Evolutionary conservation across 2,329 filamentous ascomycete genomes (phyloP).

Genomic region (Pyricularia pennisetigena): DNA sequence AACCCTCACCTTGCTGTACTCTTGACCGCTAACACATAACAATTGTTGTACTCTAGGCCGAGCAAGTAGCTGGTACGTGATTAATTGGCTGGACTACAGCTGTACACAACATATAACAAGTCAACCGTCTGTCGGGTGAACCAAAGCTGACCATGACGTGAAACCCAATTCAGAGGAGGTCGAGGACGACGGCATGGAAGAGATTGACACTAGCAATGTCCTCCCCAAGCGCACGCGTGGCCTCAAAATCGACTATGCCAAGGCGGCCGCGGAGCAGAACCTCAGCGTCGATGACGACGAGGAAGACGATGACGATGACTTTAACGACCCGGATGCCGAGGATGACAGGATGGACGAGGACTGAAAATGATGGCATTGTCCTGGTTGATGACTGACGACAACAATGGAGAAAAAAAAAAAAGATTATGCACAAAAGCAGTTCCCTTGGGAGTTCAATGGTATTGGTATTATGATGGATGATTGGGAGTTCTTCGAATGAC

Average conservation of each 20-base stretch:
- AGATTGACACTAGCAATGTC: conserved; percentile 87
- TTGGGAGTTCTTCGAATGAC: not conserved
- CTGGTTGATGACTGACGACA: not conserved
- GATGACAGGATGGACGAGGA: conserved; percentile 62
- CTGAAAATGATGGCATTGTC: conserved; percentile 12
- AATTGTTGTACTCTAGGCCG: not conserved
- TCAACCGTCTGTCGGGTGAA: not conserved
- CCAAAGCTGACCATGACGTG: conserved; percentile 15
- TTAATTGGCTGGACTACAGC: not conserved
- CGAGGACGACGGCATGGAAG: conserved; percentile 75
- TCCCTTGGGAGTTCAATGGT: not conserved
- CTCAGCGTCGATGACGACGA: conserved; percentile 72
- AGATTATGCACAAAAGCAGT: not conserved
- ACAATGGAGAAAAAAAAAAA: not conserved
- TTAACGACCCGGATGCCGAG: conserved; percentile 50
- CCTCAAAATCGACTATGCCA: conserved; percentile 85
- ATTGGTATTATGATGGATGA: not conserved
- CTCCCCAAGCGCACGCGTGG: conserved; percentile 85
- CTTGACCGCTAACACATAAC: not conserved
- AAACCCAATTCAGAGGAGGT: conserved; percentile 42
- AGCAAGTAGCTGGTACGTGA: not conserved
- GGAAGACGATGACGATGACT: conserved; percentile 65
- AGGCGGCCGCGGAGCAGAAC: conserved; percentile 72
- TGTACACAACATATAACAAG: not conserved
- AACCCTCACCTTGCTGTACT: not conserved